phyloP scores from a whole-genome alignment of 345 rosid species.

The Cardiospermum halicacabum region DNA sequence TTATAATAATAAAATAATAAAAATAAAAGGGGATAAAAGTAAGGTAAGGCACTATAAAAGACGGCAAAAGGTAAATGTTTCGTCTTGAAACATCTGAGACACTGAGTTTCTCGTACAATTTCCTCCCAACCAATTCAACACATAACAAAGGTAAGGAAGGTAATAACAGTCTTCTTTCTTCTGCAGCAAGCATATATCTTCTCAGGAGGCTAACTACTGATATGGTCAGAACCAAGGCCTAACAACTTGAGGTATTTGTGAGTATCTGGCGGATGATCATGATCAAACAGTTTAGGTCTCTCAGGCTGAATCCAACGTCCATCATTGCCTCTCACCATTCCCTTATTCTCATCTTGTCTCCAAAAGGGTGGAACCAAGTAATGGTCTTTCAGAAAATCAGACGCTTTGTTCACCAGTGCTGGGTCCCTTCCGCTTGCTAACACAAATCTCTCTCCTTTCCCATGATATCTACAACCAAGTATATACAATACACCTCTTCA shows the following conservation, averaged over 20 bases:
- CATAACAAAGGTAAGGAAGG: too few relatives aligned
- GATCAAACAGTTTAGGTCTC: constrained; percentile 40
- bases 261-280: constrained; percentile 54
- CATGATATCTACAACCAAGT: constrained; percentile 49
- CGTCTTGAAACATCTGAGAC: too few relatives aligned
- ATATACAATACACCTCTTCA: background rate
- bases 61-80: too few relatives aligned
- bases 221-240: constrained; percentile 25
- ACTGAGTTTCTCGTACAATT: too few relatives aligned
- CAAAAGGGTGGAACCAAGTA: constrained; percentile 73
- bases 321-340: constrained; percentile 53
- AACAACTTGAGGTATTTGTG: constrained; percentile 45
- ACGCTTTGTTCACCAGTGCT: constrained; percentile 75
- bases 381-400: constrained; percentile 72
- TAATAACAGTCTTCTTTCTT: too few relatives aligned
- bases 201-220: too few relatives aligned
- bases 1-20: too few relatives aligned
- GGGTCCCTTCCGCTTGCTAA: constrained; percentile 69
- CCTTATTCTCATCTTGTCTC: constrained; percentile 81
- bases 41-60: too few relatives aligned
- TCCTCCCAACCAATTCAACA: too few relatives aligned
- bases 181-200: too few relatives aligned
- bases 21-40: too few relatives aligned
- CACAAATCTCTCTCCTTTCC: constrained; percentile 66
- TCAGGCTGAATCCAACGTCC: constrained; percentile 86